Base-by-base conservation (phyloP, 495 filamentous ascomycete genomes). In the Parathielavia appendiculata region DNA sequence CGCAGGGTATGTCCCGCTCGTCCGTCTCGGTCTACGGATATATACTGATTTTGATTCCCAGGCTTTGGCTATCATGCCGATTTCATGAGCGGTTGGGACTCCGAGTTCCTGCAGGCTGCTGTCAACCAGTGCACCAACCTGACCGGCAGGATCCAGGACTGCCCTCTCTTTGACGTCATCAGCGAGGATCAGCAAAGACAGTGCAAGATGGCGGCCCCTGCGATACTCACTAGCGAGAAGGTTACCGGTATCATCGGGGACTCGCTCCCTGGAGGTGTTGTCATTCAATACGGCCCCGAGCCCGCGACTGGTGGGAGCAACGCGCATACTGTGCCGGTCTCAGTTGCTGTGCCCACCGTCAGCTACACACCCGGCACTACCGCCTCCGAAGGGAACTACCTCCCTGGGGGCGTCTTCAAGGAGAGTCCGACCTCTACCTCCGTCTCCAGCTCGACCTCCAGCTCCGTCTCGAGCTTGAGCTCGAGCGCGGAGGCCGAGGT, bases 1-100 rank as follows among this genome's bases (percentile, higher is more conserved):
- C 83, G 19, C 85, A 85, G 56, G 90, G 83, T 79, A 71, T 60
- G 71, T 64, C 36, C 34, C 44, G 14, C 32, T 26, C 40, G 2
- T 16, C 5, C 5, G 1, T n/a, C 26, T 23, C 2, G 0, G 8
- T 1, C 6, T 17, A 9, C 3, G 4, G 23, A 4, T 22, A 1
- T 8, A 16, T 23, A 14, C 51, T 67, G 68, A 68, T 45, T n/a
- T 14, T 50, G 30, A 32, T 3, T 39, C 50, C 14, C 52, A 82
- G 84, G 90, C 41, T 91, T 77, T 56, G 89, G 89, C 17, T 91
- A 90, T 63, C 91, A 96, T 63, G 91, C 81, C 32, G 91, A 96
- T 66, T 95, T 95, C 73, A 88, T 95, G 63, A 81, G 76, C 47
- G 91, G 87, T 39, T 96, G 91, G 91, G 81, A 91, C 22, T 66